phyloP scores from a whole-genome alignment of 2,329 filamentous ascomycete genomes.

The Pezizomycotina sp. region DNA sequence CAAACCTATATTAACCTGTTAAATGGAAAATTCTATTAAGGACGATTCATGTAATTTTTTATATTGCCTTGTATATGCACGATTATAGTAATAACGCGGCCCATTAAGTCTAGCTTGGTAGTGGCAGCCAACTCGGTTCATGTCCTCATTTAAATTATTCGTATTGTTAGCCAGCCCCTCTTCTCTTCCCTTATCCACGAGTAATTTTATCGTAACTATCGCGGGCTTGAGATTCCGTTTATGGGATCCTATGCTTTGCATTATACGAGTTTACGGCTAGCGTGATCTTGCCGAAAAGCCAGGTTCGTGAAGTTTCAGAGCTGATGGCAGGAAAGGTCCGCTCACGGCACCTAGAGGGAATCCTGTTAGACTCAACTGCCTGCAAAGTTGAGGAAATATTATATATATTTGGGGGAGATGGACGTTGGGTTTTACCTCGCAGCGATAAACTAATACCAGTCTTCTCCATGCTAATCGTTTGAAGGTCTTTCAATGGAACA shows the following conservation, averaged over 20 bases:
- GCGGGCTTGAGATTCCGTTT: no score
- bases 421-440: slow-evolving; percentile 80
- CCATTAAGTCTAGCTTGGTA: no score
- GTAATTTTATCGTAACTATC: no score
- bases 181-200: no score
- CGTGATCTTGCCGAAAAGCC: slow-evolving; percentile 22
- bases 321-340: slow-evolving; percentile 17
- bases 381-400: slow-evolving; percentile 39
- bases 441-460: slow-evolving; percentile 81
- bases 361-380: neutral
- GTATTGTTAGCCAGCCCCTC: no score
- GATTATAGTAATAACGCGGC: no score
- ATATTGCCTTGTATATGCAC: no score
- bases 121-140: no score
- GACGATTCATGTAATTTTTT: no score
- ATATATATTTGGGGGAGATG: slow-evolving; percentile 85
- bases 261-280: slow-evolving; percentile 25
- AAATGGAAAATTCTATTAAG: no score
- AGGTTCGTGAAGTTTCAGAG: slow-evolving; percentile 14
- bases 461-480: slow-evolving; percentile 91
- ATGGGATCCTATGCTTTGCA: slow-evolving; percentile 13
- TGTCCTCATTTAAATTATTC: no score
- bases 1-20: no score
- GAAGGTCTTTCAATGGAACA: slow-evolving; percentile 82
- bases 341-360: slow-evolving; percentile 11